Conservation (phyloP, 345 rosid genomes). For the Barbarea vulgaris region DNA sequence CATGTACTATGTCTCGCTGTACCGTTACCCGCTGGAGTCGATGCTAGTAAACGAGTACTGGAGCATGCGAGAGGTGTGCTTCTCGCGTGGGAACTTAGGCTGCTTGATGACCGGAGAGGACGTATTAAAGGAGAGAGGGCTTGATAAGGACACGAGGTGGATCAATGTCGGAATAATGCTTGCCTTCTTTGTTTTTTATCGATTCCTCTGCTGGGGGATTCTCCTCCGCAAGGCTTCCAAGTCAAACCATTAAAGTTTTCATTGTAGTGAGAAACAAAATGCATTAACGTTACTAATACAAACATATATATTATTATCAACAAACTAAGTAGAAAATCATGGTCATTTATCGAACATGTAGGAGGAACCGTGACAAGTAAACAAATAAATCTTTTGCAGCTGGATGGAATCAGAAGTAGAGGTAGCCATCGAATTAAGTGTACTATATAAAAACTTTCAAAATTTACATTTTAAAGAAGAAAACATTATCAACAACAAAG, state of each 20-base stretch:
- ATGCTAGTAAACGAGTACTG: conserved; percentile 81
- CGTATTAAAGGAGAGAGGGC: conserved; percentile 71
- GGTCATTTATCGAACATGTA: background rate
- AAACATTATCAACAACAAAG: background rate
- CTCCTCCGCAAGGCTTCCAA: conserved; percentile 68
- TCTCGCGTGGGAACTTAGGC: conserved; percentile 36
- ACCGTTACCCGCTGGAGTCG: conserved; percentile 80
- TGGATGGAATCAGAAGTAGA: too few species aligned
- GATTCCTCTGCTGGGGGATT: conserved; percentile 80
- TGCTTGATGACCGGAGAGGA: conserved; percentile 75
- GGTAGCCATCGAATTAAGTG: background rate
- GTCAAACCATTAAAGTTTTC: conserved; percentile 32
- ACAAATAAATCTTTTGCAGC: too few species aligned
- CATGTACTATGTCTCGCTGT: conserved; percentile 86
- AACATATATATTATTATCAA: background rate
- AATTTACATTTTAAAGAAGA: background rate
- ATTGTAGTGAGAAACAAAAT: background rate
- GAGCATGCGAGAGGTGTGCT: conserved; percentile 64
- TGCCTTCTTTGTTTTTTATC: conserved; percentile 79
- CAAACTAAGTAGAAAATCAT: background rate
- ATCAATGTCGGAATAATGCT: conserved; percentile 83
- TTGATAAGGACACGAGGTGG: conserved; percentile 71
- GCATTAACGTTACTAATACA: background rate
- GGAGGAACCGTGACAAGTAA: background rate
- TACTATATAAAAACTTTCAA: background rate